These are phyloP conservation scores for Carpinus fangiana DNA, from an alignment of 306 rosid species.

Conservation along the genomic window DNA sequence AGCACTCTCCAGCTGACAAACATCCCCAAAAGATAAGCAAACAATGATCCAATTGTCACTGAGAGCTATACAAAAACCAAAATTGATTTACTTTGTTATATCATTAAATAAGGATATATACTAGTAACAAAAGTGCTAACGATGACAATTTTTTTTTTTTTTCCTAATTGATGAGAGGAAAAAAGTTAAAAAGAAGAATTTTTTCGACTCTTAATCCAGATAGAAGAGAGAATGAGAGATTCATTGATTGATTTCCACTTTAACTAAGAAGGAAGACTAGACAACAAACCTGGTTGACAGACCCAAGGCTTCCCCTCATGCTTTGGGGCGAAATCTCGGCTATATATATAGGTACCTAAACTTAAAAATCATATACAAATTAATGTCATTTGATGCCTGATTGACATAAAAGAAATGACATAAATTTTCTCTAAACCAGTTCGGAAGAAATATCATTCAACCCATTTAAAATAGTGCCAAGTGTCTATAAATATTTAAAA, in stretches of 20 bases:
- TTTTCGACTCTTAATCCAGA: too few relatives aligned
- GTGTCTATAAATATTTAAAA: too few relatives aligned
- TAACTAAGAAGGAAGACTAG: slow-evolving; percentile 15
- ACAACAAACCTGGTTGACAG: slow-evolving; percentile 74
- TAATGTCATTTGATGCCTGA: slow-evolving; percentile 3
- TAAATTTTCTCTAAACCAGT: too few relatives aligned
- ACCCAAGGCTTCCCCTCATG: slow-evolving; percentile 81
- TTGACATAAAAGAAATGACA: not conserved
- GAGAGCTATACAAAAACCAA: slow-evolving; percentile 52
- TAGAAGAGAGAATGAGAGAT: too few relatives aligned
- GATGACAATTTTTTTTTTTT: not conserved
- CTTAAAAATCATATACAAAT: slow-evolving; percentile 25
- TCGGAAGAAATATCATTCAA: too few relatives aligned
- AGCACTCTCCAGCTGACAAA: slow-evolving; percentile 78
- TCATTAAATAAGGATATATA: not conserved
- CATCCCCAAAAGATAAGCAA: slow-evolving; percentile 77
- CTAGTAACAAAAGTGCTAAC: not conserved
- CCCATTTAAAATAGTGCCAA: slow-evolving; percentile 2
- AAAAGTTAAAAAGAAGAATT: too few relatives aligned
- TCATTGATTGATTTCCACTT: too few relatives aligned
- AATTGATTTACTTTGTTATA: not conserved
- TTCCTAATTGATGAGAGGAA: too few relatives aligned
- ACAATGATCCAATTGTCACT: slow-evolving; percentile 70
- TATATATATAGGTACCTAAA: slow-evolving; percentile 85
- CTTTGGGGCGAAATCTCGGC: slow-evolving; percentile 87